Percentiles rank a stretch among this genome's conserved stretches.
phyloP scores from a whole-genome alignment of 1,284 basidiomycete genomes.

The Ustilago sp. region DNA sequence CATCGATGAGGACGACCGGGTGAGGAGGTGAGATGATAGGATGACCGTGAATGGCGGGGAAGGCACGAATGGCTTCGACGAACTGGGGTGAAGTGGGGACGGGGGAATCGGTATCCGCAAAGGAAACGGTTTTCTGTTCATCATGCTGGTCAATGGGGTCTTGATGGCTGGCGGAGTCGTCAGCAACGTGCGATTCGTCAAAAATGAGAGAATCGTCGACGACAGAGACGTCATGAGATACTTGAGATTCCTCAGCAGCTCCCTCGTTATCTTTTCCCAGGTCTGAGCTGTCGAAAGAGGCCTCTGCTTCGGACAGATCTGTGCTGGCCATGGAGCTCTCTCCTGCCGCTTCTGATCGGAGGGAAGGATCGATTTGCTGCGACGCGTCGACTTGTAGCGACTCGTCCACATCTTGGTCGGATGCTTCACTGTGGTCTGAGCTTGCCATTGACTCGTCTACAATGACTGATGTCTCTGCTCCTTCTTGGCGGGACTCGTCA shows the following conservation, averaged over 20 bases:
- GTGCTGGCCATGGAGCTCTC: constrained; percentile 1
- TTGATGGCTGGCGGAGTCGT: neutral
- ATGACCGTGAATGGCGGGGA: neutral
- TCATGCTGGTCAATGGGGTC: neutral
- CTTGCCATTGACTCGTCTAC: neutral
- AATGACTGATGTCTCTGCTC: neutral
- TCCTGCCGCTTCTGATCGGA: neutral
- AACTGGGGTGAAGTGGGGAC: neutral
- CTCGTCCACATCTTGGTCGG: constrained; percentile 7
- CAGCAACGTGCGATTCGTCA: neutral
- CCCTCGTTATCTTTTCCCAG: neutral
- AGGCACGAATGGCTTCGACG: neutral
- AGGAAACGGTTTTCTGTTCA: neutral
- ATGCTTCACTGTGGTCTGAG: neutral
- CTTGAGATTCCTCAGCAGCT: neutral
- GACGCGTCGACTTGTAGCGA: constrained; percentile 4
- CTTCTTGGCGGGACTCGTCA: constrained; percentile 12
- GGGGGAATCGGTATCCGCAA: neutral
- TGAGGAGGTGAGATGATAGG: neutral
- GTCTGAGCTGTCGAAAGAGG: neutral
- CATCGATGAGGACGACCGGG: neutral
- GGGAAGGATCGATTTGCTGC: neutral
- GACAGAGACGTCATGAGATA: too few relatives aligned
- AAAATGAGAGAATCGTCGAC: too few relatives aligned
- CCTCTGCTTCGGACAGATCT: neutral